A percentile compares a stretch with the other conserved stretches of the same genome.
Conservation (phyloP, 2,329 filamentous ascomycete genomes). For the Nannizzia gypsea region DNA sequence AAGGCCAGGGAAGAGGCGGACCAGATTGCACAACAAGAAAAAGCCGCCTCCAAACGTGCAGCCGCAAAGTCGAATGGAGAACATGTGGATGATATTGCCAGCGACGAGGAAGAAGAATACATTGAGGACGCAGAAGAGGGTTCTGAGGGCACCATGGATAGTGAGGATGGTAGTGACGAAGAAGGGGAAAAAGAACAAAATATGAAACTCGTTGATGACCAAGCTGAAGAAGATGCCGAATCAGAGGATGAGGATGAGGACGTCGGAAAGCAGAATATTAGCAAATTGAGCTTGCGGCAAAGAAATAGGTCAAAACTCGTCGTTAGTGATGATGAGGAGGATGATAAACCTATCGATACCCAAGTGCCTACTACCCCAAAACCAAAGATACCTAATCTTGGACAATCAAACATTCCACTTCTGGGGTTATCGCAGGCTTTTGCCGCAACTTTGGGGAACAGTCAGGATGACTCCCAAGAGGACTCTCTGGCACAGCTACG, state of each 20-base stretch:
- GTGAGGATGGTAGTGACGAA: constrained; percentile 15
- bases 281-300: constrained; percentile 34
- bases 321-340: constrained; percentile 56
- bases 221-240: constrained; percentile 31
- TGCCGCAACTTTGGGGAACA: constrained; percentile 70
- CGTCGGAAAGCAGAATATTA: constrained; percentile 28
- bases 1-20: constrained; percentile 71
- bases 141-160: constrained; percentile 23
- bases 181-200: constrained; percentile 17
- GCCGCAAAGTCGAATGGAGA: constrained; percentile 38
- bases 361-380: constrained; percentile 19
- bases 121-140: constrained; percentile 29
- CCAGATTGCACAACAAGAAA: constrained; percentile 66
- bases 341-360: constrained; percentile 29
- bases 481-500: constrained; percentile 42
- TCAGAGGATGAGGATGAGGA: constrained; percentile 20
- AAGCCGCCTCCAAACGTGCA: constrained; percentile 57
- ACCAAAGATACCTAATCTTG: constrained; percentile 55
- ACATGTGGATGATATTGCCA: constrained; percentile 43
- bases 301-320: constrained; percentile 45
- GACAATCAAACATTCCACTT: constrained; percentile 34
- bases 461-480: constrained; percentile 34
- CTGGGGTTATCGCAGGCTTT: constrained; percentile 82
- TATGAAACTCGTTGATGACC: constrained; percentile 25
- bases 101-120: constrained; percentile 42